Conservation (phyloP, 805 yeast genomes). For the Priceomyces haplophilus region DNA sequence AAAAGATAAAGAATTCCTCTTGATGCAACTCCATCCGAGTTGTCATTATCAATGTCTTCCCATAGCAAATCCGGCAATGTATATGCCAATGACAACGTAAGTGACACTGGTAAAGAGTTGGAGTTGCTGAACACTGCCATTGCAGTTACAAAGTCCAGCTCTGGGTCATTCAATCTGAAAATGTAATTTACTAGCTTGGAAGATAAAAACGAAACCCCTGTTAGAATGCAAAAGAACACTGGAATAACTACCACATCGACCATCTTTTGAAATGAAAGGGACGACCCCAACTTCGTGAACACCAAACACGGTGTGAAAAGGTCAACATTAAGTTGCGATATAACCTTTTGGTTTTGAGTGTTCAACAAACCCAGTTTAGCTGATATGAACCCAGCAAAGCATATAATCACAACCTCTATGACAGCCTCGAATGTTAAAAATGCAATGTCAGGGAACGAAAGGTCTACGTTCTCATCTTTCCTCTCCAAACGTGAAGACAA, state of each 20-base stretch:
- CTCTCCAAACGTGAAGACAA: background rate
- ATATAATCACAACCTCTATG: slow-evolving; percentile 80
- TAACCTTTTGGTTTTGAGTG: slow-evolving; percentile 69
- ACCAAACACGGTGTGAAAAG: slow-evolving; percentile 94
- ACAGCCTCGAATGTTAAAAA: slow-evolving; percentile 89
- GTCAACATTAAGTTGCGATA: slow-evolving; percentile 80
- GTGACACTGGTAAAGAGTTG: slow-evolving; percentile 89
- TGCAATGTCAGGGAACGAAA: slow-evolving; percentile 44
- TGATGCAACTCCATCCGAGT: slow-evolving; percentile 67
- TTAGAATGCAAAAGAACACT: slow-evolving; percentile 75
- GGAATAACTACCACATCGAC: slow-evolving; percentile 84
- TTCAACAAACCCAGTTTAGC: slow-evolving; percentile 70
- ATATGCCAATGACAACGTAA: slow-evolving; percentile 74
- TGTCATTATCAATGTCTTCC: slow-evolving; percentile 68
- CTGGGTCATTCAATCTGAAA: slow-evolving; percentile 63
- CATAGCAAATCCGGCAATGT: slow-evolving; percentile 73
- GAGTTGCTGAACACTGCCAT: slow-evolving; percentile 97
- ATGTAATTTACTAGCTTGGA: slow-evolving; percentile 54
- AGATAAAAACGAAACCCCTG: slow-evolving; percentile 66
- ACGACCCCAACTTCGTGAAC: slow-evolving; percentile 70
- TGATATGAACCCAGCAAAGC: slow-evolving; percentile 82
- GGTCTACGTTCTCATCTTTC: slow-evolving; percentile 11
- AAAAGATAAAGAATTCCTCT: slow-evolving; percentile 73
- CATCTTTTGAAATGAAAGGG: slow-evolving; percentile 70
- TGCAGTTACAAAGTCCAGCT: slow-evolving; percentile 88